These are phyloP conservation scores for Plenodomus lindquistii DNA, from an alignment of 2,329 filamentous ascomycete genomes.

Conservation along the genomic window DNA sequence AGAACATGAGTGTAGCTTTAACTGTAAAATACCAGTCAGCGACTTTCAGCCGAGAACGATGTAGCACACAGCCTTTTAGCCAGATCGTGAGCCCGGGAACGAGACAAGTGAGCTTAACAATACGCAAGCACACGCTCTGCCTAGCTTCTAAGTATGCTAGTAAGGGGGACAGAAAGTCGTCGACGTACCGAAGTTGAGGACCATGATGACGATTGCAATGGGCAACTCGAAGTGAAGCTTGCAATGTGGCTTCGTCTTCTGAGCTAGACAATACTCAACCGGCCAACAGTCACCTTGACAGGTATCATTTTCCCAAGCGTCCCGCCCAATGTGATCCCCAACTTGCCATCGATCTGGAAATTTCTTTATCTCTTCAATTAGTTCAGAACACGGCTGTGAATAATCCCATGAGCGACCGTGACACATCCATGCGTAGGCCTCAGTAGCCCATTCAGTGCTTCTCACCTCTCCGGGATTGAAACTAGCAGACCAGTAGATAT, in stretches of 20 bases:
- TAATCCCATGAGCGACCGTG: not conserved
- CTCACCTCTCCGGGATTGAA: not conserved
- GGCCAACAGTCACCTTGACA: slow-evolving; percentile 1
- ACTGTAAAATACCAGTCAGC: slow-evolving; percentile 2
- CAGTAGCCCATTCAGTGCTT: not conserved
- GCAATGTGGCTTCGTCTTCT: slow-evolving; percentile 17
- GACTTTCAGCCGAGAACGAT: too few species aligned
- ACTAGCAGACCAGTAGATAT: slow-evolving; percentile 6
- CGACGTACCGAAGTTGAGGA: slow-evolving; percentile 11
- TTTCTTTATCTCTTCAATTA: slow-evolving; percentile 1
- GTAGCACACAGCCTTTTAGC: too few species aligned
- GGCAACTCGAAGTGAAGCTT: slow-evolving; percentile 18
- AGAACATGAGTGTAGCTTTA: slow-evolving; percentile 25
- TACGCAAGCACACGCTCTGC: too few species aligned
- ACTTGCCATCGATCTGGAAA: slow-evolving; percentile 5
- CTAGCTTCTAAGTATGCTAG: too few species aligned
- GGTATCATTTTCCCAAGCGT: too few species aligned
- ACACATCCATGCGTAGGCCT: slow-evolving; percentile 15
- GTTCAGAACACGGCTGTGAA: too few species aligned
- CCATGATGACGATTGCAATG: slow-evolving; percentile 18
- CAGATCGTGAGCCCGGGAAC: too few species aligned
- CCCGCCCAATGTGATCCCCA: not conserved
- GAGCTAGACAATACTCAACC: slow-evolving; percentile 25
- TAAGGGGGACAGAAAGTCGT: too few species aligned
- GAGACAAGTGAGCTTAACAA: too few species aligned